Evolutionary conservation across 805 yeast species (phyloP), one percentile per base, ranked within the genome.

Genomic region (Metschnikowia sp.): DNA sequence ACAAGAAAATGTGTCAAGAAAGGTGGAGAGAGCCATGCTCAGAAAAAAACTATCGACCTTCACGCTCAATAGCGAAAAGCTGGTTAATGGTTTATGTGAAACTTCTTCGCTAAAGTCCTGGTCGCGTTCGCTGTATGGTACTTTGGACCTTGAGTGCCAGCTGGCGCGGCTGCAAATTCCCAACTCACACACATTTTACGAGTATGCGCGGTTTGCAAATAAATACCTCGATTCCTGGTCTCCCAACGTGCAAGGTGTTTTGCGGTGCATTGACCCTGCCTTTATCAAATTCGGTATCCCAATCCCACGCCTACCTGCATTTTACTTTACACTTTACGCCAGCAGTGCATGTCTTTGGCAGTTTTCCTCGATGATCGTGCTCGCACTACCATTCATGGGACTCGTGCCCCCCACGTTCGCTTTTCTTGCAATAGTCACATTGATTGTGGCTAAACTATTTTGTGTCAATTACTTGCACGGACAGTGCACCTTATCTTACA

Each of bases 171-270:
- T 18, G 52, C 56, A 45, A 33, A 36, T 36, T 54, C 54, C 36
- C 12, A 52, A 52, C 29, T 55, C 58, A 33, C 66, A 64, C 46
- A 55, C 56, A 31, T 64, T 54, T 48, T 56, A 55, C 41, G 50
- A 57, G 10, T 54, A 62, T 38, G 62, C 60, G 7, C 47, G 54
- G 13, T 57, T 57, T 40, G 46, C 55, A 36, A 56, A 56, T 49
- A 37, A 43, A 22, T 54, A 39, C 37, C 49, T 56, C 18, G 59
- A 56, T 42, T 33, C 38, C 26, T 49, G 52, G 53, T 40, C 47
- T 9, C 41, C 51, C 10, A 40, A 38, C 26, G 18, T 36, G 2
- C 39, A 31, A 1, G 46, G 42, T 3, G 12, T 37, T 10, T 15
- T 44, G 28, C 33, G 45, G n/a, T 29, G 26, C 13, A 32, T 55